Evolutionary conservation across 306 rosid genomes (phyloP), one percentile per base, ranked within the genome.

Genomic region (Rosa rugosa): DNA sequence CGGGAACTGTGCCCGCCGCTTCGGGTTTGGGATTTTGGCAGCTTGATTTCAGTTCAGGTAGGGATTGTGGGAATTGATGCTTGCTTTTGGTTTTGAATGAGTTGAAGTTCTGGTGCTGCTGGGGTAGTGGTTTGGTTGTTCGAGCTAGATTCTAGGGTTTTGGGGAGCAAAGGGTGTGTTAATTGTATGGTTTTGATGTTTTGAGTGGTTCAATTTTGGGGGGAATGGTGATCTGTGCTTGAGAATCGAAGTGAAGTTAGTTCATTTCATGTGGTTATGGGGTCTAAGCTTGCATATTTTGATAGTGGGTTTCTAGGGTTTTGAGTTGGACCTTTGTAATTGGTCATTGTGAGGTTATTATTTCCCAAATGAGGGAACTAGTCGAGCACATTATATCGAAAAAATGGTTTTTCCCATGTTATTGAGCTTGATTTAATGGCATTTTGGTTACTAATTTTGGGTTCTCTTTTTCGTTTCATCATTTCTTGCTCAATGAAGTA

Each of bases 31-130:
- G 77, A 67, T 82, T 44, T 42, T 40, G 42, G 72, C 8, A 49
- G 59, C 73, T 83, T 56, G 70, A 66, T 75, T 78, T 74, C 25
- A 1, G 57, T 59, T 76, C 85, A 79, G 88, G 87, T 88, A 79
- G 22, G 7, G 41, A 25, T 74, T 44, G 77, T 62, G 79, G 31
- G 62, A 80, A 71, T 73, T 77, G 11, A 20, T 50, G 53, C 46
- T 45, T 64, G 8, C 49, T 16, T 54, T 85, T 81, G 51, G 3
- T 17, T 72, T 67, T 64, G 69, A 71, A 75, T 36, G 6, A 50
- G 16, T 67, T 6, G 13, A 13, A 80, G 79, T 64, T 78, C 70
- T 67, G 36, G 51, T 50, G 77, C 38, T 25, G 20, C 17, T 23
- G 42, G 6, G 42, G 69, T 76, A 75, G 3, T 72, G 27, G 11